These are phyloP conservation scores for Lipomyces orientalis DNA, from an alignment of 805 yeast species.

Conservation along the genomic window DNA sequence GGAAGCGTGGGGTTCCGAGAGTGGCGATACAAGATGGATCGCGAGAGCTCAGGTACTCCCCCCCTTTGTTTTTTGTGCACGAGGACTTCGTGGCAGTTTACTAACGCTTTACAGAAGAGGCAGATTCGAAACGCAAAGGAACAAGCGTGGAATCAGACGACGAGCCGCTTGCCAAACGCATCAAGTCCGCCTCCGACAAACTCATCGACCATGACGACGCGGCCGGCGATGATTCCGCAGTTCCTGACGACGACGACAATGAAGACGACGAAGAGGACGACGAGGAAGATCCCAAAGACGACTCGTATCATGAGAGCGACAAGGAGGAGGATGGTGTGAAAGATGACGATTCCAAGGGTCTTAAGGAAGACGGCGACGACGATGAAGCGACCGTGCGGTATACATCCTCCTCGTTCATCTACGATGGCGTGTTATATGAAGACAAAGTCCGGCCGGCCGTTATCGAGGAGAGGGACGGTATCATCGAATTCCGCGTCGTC, in stretches of 20 bases:
- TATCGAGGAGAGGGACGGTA: slow-evolving; percentile 89
- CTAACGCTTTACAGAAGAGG: background rate
- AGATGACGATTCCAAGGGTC: slow-evolving; percentile 30
- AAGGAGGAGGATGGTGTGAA: slow-evolving; percentile 46
- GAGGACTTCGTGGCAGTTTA: background rate
- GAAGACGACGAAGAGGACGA: slow-evolving; percentile 40
- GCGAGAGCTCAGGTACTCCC: background rate
- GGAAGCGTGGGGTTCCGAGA: background rate
- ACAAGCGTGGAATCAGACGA: slow-evolving; percentile 43
- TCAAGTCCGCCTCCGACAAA: slow-evolving; percentile 40
- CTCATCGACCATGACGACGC: slow-evolving; percentile 26
- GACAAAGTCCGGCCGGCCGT: slow-evolving; percentile 94
- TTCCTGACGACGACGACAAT: slow-evolving; percentile 45
- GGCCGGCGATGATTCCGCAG: slow-evolving; percentile 37
- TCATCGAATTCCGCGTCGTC: slow-evolving; percentile 93
- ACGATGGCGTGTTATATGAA: slow-evolving; percentile 79
- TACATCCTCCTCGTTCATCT: slow-evolving; percentile 57
- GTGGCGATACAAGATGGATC: background rate
- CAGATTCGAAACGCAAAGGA: slow-evolving; percentile 36
- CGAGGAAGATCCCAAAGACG: slow-evolving; percentile 39
- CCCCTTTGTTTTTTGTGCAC: too few relatives aligned
- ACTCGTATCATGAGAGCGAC: slow-evolving; percentile 40
- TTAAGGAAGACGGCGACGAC: slow-evolving; percentile 34
- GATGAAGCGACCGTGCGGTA: slow-evolving; percentile 37
- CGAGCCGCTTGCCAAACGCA: slow-evolving; percentile 44